Base-by-base conservation (phyloP, 768 basidiomycete species). In the Mycena epipterygia region DNA sequence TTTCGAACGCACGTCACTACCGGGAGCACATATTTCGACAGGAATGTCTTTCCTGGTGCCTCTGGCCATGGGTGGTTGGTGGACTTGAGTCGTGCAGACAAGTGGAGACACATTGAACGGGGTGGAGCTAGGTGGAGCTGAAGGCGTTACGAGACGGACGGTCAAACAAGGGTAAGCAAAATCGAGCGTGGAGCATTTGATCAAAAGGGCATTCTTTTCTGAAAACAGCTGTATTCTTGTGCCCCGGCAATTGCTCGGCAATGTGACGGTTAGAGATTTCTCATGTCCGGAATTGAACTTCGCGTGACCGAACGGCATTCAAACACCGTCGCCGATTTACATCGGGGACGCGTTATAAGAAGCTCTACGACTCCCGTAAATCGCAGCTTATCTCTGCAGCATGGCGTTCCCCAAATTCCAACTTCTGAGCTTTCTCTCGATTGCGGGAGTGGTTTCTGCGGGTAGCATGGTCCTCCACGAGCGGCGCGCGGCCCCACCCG, bases 391-490 rank as follows among this genome's bases (percentile, higher is more conserved):
- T 42, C 56, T 29, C 39, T 37, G 27, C 29, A 21, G 19, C 59
- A 64, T 64, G 62, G 62, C 41, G 19, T 55, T 64, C 62, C 51
- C n/a, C 23, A 64, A 41, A n/a, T 65, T 65, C 41, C 25, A 55
- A 19, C 46, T 67, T 19, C 65, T 59, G 14, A 58, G 56, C 33
- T 37, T 67, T 30, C 55, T 67, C 25, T 57, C 56, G 11, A 25
- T 67, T 17, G 65, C 30, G 44, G 56, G 9, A 17, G 44, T 48
- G 42, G 56, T 32, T 21, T 67, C 46, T 25, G 65, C 65, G 9
- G 56, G 66, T 46, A 64, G 58, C 46, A 61, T 76, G 51, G 66
- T 75, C 23, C 71, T 78, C 12, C 78, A 79, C 51, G 76, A 79
- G 52, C 66, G 66, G 30, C 74, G 76, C 44, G 42, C 32, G 25